A percentile compares a stretch with the other conserved stretches of the same genome.
These are phyloP conservation scores for Arthrobotrys iridis DNA, from an alignment of 2,329 filamentous ascomycete species.

Conservation along the genomic window DNA sequence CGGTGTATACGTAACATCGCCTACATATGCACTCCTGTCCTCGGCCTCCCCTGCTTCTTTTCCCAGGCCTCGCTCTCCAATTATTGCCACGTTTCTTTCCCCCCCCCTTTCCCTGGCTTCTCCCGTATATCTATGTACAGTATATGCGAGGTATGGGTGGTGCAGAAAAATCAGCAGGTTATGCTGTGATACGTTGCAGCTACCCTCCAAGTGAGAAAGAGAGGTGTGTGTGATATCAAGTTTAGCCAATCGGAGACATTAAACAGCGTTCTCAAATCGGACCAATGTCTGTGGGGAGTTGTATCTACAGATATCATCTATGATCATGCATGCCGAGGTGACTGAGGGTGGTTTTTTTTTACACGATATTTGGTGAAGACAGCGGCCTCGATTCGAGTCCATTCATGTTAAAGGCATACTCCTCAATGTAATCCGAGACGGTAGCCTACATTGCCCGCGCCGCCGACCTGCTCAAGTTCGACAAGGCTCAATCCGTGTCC, in stretches of 20 bases:
- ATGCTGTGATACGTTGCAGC: not conserved
- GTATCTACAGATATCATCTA: not conserved
- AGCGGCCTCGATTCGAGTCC: not conserved
- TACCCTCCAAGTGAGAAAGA: not conserved
- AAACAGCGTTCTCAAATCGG: not conserved
- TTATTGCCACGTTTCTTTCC: slow-evolving; percentile 35
- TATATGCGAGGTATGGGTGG: not conserved
- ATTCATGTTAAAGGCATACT: not conserved
- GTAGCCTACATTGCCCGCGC: not conserved
- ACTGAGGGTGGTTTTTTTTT: not conserved
- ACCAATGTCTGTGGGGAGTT: not conserved
- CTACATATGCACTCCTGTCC: slow-evolving; percentile 21
- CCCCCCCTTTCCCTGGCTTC: not conserved
- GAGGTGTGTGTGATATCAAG: not conserved
- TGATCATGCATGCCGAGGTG: not conserved
- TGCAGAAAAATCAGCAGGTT: not conserved
- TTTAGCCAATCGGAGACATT: slow-evolving; percentile 15
- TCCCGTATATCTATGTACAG: not conserved
- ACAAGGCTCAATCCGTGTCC: not conserved
- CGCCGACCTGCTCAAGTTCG: not conserved
- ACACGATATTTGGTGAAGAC: not conserved
- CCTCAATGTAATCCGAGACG: slow-evolving; percentile 1
- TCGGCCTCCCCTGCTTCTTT: slow-evolving; percentile 23
- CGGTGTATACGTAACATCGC: slow-evolving; percentile 2
- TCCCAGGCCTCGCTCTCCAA: slow-evolving; percentile 1